phyloP scores from a whole-genome alignment of 257 asterid species.

The Solanum chmielewskii region DNA sequence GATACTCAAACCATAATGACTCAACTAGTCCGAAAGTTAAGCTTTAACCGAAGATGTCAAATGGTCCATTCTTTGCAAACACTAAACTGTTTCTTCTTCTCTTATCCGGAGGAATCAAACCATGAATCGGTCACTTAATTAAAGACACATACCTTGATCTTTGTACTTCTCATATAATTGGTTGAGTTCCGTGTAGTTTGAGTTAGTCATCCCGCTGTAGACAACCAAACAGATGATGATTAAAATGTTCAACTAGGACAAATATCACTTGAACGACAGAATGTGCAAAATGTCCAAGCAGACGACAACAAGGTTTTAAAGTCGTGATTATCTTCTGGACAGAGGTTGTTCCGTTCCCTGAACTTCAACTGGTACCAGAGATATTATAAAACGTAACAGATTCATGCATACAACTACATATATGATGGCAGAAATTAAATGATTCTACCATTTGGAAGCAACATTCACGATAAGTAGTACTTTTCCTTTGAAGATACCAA shows the following conservation, averaged over 20 bases:
- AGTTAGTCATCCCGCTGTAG: constrained; percentile 80
- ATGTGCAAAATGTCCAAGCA: background rate
- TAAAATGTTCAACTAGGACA: background rate
- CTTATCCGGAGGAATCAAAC: background rate
- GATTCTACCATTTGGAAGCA: constrained; percentile 60
- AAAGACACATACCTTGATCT: constrained; percentile 40
- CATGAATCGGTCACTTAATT: background rate
- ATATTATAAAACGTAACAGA: background rate
- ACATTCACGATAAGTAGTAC: constrained; percentile 57
- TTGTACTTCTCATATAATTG: constrained; percentile 54
- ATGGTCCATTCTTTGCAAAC: background rate
- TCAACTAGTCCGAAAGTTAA: background rate
- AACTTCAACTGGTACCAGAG: background rate
- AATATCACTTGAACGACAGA: background rate
- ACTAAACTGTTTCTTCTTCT: background rate
- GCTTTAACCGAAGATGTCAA: background rate
- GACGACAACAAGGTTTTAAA: background rate
- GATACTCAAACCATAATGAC: background rate
- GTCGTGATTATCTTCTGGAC: background rate
- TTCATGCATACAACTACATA: background rate
- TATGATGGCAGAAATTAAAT: background rate
- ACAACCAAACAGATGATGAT: background rate
- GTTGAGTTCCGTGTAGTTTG: constrained; percentile 71
- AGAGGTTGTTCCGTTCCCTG: background rate
- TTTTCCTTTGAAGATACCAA: constrained; percentile 51